Conservation (phyloP, 2,329 filamentous ascomycete genomes). For the Stachybotrys chlorohalonatus region DNA sequence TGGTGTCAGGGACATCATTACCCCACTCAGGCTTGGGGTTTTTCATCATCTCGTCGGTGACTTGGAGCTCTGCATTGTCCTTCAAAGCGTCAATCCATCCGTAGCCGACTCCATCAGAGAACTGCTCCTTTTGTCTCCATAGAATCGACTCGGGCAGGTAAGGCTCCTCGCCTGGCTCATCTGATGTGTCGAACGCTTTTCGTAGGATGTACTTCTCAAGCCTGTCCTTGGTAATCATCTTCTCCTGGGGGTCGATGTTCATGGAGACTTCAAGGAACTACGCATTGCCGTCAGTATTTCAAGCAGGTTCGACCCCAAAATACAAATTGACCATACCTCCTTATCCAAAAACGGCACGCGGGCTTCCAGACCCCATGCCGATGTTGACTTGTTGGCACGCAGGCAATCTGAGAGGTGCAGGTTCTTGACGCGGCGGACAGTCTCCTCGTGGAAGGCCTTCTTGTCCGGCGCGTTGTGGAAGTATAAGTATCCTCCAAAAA, state of each 20-base stretch:
- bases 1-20: conserved; percentile 82
- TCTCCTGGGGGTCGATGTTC: conserved; percentile 89
- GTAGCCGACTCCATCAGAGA: conserved; percentile 96
- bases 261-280: conserved; percentile 86
- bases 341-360: conserved; percentile 98
- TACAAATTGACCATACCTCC: conserved; percentile 39
- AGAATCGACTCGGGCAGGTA: conserved; percentile 96
- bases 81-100: conserved; percentile 98
- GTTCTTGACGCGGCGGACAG: conserved; percentile 90
- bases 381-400: conserved; percentile 97
- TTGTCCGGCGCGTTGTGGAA: conserved; percentile 92
- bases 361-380: conserved; percentile 95
- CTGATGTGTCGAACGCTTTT: conserved; percentile 91
- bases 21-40: conserved; percentile 98
- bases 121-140: conserved; percentile 99
- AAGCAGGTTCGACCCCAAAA: neutral
- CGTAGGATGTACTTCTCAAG: conserved; percentile 98
- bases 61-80: conserved; percentile 80
- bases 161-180: conserved; percentile 69
- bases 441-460: conserved; percentile 92
- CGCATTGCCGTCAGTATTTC: too few species aligned
- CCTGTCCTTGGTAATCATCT: conserved; percentile 83
- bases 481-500: conserved; percentile 97
- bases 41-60: conserved; percentile 97
- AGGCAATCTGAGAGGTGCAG: conserved; percentile 93